Conservation (phyloP, 2,329 filamentous ascomycete species). For the Monosporascus sp. region DNA sequence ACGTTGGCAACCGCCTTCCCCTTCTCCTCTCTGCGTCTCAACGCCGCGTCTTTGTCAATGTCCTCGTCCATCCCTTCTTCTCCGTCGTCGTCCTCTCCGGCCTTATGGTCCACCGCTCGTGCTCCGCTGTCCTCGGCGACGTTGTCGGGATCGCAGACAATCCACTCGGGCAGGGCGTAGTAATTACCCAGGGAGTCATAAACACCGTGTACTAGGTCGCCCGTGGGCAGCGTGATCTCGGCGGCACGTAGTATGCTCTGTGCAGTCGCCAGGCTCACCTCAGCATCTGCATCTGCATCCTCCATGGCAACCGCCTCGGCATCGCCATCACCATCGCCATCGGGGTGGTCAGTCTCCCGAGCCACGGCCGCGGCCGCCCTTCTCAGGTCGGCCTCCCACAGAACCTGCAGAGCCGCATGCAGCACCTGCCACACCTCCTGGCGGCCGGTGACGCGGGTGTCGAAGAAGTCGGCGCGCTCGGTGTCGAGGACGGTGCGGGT, state of each 20-base stretch:
- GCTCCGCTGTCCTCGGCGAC: slow-evolving; percentile 28
- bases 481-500: slow-evolving; percentile 61
- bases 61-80: slow-evolving; percentile 5
- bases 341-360: neutral
- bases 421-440: slow-evolving; percentile 78
- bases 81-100: neutral
- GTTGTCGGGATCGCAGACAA: slow-evolving; percentile 64
- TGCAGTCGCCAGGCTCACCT: slow-evolving; percentile 55
- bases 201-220: slow-evolving; percentile 64
- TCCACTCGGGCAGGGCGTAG: slow-evolving; percentile 63
- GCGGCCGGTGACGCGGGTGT: slow-evolving; percentile 76
- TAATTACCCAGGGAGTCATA: slow-evolving; percentile 68
- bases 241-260: slow-evolving; percentile 77
- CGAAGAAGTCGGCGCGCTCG: slow-evolving; percentile 81
- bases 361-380: slow-evolving; percentile 6
- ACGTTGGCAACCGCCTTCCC: slow-evolving; percentile 51
- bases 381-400: slow-evolving; percentile 51
- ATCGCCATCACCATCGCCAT: slow-evolving; percentile 3
- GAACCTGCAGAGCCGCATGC: slow-evolving; percentile 58
- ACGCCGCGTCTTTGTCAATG: slow-evolving; percentile 27
- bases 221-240: slow-evolving; percentile 69
- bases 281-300: slow-evolving; percentile 16
- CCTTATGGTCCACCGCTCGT: neutral
- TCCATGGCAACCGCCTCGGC: slow-evolving; percentile 13
- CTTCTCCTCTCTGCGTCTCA: slow-evolving; percentile 49